A percentile compares a stretch with the other conserved stretches of the same genome.
These are phyloP conservation scores for Trichoderma erinaceum DNA, from an alignment of 495 filamentous ascomycete genomes.

Conservation along the genomic window DNA sequence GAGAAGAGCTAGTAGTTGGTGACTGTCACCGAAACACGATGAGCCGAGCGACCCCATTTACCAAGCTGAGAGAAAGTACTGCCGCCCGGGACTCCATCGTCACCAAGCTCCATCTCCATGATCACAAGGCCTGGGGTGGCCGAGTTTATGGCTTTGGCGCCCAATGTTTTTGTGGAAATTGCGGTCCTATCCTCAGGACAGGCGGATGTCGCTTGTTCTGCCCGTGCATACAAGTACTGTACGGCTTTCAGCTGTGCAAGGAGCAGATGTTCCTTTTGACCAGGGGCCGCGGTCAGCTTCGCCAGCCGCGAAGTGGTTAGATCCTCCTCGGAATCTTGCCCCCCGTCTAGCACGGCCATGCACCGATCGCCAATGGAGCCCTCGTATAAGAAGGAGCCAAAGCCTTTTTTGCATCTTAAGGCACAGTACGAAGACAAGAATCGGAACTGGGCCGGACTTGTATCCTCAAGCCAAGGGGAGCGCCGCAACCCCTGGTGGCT, in stretches of 20 bases:
- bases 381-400: not conserved
- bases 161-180: slow-evolving; percentile 2
- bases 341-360: not conserved
- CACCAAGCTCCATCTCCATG: not conserved
- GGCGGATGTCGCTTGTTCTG: not conserved
- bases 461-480: not conserved
- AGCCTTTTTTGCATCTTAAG: not conserved
- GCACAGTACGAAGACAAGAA: not conserved
- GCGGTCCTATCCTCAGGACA: not conserved
- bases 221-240: not conserved
- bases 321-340: slow-evolving; percentile 11
- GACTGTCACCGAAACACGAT: not conserved
- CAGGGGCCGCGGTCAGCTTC: not conserved
- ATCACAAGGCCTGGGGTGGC: not conserved
- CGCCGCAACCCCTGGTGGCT: slow-evolving; percentile 10
- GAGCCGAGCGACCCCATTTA: not conserved
- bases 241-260: not conserved
- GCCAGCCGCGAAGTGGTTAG: not conserved
- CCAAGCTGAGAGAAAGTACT: too few relatives aligned
- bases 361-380: slow-evolving; percentile 5
- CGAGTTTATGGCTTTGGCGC: not conserved
- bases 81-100: too few relatives aligned
- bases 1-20: too few relatives aligned
- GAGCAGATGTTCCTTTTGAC: not conserved
- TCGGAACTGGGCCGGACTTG: not conserved